Conservation (phyloP, 2,329 filamentous ascomycete species). For the Hymenoscyphus repandus region DNA sequence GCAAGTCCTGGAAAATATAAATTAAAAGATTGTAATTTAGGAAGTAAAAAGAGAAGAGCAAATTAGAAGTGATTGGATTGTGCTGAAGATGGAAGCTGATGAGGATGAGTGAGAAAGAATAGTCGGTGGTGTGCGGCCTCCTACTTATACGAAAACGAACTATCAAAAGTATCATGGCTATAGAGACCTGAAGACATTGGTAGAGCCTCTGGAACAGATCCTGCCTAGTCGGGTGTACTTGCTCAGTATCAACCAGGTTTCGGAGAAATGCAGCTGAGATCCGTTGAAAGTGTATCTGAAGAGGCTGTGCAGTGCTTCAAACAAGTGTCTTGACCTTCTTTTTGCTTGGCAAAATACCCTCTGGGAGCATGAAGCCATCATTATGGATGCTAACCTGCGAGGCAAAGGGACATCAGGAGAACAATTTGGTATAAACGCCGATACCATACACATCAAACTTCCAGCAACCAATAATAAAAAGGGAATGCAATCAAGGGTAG, state of each 20-base stretch:
- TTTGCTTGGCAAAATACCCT: not conserved
- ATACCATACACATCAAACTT: no score
- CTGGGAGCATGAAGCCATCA: not conserved
- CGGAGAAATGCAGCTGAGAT: not conserved
- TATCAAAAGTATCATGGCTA: no score
- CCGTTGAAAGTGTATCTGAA: not conserved
- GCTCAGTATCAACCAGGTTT: not conserved
- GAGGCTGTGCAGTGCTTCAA: not conserved
- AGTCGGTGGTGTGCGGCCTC: not conserved
- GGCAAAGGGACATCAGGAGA: no score
- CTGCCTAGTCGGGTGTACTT: not conserved
- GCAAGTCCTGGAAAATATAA: constrained; percentile 1
- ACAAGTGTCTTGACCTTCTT: not conserved
- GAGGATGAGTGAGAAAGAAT: not conserved
- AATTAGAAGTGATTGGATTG: not conserved
- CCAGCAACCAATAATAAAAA: no score
- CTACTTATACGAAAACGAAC: not conserved
- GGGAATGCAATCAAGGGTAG: no score
- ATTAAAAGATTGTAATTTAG: not conserved
- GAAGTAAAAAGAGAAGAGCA: no score
- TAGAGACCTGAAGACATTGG: no score
- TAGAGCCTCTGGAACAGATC: not conserved
- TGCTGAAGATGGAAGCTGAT: not conserved
- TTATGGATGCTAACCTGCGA: no score
- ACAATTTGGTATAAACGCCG: no score